These are phyloP conservation scores for Citrullus mucosospermus DNA, from an alignment of 306 rosid genomes.

Conservation along the genomic window DNA sequence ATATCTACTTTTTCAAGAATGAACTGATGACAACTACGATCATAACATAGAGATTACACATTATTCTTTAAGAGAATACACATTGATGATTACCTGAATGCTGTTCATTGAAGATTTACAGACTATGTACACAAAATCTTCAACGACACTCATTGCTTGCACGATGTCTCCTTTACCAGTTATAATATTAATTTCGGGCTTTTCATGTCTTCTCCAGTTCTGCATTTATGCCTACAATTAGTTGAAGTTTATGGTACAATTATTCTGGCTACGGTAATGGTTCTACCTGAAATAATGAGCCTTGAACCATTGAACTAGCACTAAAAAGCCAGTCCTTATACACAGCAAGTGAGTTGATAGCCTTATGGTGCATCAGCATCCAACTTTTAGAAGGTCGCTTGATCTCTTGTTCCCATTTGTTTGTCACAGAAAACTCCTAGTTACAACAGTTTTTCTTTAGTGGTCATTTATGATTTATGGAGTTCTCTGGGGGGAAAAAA, in stretches of 20 bases:
- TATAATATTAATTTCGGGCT: slow-evolving; percentile 32
- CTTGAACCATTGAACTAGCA: slow-evolving; percentile 50
- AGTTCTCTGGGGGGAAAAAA: neutral
- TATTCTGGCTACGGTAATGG: neutral
- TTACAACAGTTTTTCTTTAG: slow-evolving; percentile 11
- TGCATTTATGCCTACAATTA: slow-evolving; percentile 19
- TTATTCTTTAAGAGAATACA: neutral
- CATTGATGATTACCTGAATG: slow-evolving; percentile 43
- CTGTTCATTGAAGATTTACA: slow-evolving; percentile 43
- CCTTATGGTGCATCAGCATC: slow-evolving; percentile 44
- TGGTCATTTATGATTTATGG: slow-evolving; percentile 1
- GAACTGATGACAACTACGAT: neutral
- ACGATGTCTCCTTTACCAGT: slow-evolving; percentile 41
- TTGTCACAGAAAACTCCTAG: slow-evolving; percentile 46
- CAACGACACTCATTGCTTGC: slow-evolving; percentile 51
- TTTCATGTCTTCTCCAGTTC: slow-evolving; percentile 60
- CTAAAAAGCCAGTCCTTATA: slow-evolving; percentile 63
- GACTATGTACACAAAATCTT: slow-evolving; percentile 59
- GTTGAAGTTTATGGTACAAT: neutral
- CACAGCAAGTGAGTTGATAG: slow-evolving; percentile 40
- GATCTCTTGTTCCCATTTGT: slow-evolving; percentile 54
- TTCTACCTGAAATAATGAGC: slow-evolving; percentile 51
- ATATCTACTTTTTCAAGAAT: slow-evolving; percentile 30
- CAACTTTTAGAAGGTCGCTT: slow-evolving; percentile 55
- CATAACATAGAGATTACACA: neutral